phyloP scores from a whole-genome alignment of 1,284 basidiomycete species.

The Mycena citricolor region DNA sequence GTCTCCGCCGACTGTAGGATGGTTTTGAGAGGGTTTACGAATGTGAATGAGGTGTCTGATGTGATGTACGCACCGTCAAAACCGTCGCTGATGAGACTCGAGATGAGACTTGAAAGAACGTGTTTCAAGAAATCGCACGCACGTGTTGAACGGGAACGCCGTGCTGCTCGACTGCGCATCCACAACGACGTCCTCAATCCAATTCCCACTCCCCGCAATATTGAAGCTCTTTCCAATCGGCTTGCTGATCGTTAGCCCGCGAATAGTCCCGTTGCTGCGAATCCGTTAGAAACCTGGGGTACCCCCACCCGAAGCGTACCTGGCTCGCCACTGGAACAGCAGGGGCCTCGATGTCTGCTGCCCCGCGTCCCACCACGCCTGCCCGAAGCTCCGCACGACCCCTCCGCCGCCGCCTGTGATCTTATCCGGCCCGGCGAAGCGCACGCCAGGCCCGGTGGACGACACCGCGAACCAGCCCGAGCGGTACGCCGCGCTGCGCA shows the following conservation, averaged over 20 bases:
- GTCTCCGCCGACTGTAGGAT: conserved; percentile 15
- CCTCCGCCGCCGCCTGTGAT: conserved; percentile 35
- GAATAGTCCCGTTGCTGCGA: conserved; percentile 17
- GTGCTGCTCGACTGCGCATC: conserved; percentile 12
- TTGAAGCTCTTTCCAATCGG: conserved; percentile 22
- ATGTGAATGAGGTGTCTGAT: no score
- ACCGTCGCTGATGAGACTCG: conserved; percentile 8
- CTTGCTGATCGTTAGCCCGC: conserved; percentile 16
- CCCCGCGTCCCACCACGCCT: conserved; percentile 17
- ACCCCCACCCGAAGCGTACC: conserved; percentile 48
- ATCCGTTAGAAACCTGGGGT: conserved; percentile 38
- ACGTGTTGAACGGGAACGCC: conserved; percentile 22
- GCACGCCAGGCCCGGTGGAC: conserved; percentile 18
- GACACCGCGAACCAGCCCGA: conserved; percentile 16
- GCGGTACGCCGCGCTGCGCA: conserved; percentile 12
- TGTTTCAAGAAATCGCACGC: not conserved
- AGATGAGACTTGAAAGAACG: not conserved
- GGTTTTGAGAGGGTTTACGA: not conserved
- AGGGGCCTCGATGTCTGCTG: conserved; percentile 14
- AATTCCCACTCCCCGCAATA: conserved; percentile 18
- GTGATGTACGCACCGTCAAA: conserved; percentile 10
- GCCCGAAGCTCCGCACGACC: conserved; percentile 19
- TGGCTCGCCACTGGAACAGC: conserved; percentile 13
- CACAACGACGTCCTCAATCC: conserved; percentile 10
- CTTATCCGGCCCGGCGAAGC: conserved; percentile 10